phyloP scores from a whole-genome alignment of 768 basidiomycete species.

The Cubamyces sp. region DNA sequence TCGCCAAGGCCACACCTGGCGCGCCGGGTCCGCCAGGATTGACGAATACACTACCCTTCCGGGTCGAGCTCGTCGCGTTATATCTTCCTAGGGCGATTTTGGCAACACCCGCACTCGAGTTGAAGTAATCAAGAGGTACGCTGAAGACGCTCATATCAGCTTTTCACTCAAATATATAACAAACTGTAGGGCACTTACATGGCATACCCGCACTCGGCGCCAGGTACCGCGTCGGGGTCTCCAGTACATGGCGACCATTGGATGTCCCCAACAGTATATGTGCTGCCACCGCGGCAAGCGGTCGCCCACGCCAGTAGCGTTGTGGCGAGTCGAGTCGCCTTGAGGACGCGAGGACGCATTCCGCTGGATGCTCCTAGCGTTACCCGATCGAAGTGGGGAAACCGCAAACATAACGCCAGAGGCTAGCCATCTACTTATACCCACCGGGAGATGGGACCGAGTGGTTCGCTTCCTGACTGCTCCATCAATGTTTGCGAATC shows the following conservation, averaged over 20 bases:
- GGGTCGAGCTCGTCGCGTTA: conserved; percentile 30
- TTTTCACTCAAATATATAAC: not conserved
- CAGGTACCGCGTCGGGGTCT: conserved; percentile 7
- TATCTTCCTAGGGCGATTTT: conserved; percentile 37
- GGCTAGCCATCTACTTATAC: too few relatives aligned
- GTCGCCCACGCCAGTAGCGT: too few relatives aligned
- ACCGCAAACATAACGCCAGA: too few relatives aligned
- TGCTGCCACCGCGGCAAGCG: too few relatives aligned
- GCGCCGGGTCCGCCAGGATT: conserved; percentile 41
- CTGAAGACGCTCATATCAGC: conserved; percentile 17
- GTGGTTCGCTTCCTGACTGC: too few relatives aligned
- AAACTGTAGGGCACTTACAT: conserved; percentile 17
- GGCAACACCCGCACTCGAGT: conserved; percentile 33
- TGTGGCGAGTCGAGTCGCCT: too few relatives aligned
- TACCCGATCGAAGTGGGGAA: too few relatives aligned
- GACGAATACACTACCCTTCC: conserved; percentile 37
- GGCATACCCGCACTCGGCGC: conserved; percentile 31
- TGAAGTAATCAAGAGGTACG: conserved; percentile 39
- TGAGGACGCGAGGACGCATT: too few relatives aligned
- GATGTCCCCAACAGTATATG: conserved; percentile 16
- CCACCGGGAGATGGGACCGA: too few relatives aligned
- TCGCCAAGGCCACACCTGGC: conserved; percentile 26
- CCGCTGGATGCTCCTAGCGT: too few relatives aligned
- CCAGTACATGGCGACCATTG: conserved; percentile 19
- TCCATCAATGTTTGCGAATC: too few relatives aligned